Conservation (phyloP, 129 eudicot species). For the Saposhnikovia divaricata region DNA sequence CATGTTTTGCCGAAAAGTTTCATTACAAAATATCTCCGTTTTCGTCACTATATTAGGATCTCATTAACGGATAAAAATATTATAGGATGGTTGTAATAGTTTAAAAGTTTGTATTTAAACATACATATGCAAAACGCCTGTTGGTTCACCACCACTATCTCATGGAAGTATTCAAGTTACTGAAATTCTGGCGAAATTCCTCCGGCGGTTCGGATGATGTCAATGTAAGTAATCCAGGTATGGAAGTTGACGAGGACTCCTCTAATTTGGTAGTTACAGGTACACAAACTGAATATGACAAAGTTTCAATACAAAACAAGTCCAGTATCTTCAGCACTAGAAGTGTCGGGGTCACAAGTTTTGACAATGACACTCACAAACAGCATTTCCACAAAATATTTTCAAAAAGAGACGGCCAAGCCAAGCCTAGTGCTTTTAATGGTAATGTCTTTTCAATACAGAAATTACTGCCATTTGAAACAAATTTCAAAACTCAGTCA, state of each 20-base stretch:
- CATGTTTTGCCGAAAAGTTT: too few species aligned
- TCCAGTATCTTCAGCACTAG: not conserved
- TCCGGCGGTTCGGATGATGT: too few species aligned
- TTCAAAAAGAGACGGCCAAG: conserved; percentile 3
- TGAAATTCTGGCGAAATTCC: conserved; percentile 9
- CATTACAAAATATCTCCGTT: not conserved
- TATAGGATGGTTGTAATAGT: too few species aligned
- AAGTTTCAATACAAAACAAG: not conserved
- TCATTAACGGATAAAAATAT: too few species aligned
- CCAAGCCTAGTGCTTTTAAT: not conserved
- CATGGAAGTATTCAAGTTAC: not conserved
- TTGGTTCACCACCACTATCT: too few species aligned
- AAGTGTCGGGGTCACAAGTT: not conserved
- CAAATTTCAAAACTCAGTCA: conserved; percentile 8
- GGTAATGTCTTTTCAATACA: conserved; percentile 8
- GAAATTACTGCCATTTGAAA: not conserved
- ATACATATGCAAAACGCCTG: too few species aligned
- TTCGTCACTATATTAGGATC: too few species aligned
- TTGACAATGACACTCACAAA: not conserved
- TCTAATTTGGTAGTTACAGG: conserved; percentile 24
- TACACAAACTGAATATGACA: not conserved
- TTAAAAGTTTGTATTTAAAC: too few species aligned
- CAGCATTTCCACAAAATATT: not conserved
- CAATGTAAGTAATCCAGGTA: not conserved
- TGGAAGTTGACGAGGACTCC: conserved; percentile 28